These are phyloP conservation scores for Pholiota conissans DNA, from an alignment of 768 basidiomycete species.

Conservation along the genomic window DNA sequence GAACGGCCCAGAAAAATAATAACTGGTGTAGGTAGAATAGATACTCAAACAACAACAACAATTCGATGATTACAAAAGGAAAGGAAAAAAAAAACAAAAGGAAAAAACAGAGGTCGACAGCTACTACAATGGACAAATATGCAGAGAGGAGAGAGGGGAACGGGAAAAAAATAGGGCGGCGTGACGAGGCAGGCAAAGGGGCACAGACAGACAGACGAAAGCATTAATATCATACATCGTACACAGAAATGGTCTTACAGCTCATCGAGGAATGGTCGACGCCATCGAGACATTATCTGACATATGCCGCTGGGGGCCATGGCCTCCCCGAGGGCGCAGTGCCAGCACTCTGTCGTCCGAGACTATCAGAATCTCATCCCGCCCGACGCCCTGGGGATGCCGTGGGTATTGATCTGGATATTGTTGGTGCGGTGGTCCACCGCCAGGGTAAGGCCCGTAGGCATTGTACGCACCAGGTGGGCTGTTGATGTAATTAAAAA, in stretches of 20 bases:
- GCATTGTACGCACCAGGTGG: constrained; percentile 16
- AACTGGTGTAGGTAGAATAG: constrained; percentile 1
- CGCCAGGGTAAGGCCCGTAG: constrained; percentile 15
- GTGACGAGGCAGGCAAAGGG: neutral
- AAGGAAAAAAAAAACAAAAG: constrained; percentile 7
- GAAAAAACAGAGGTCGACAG: constrained; percentile 5
- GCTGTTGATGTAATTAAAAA: constrained; percentile 4
- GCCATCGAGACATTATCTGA: constrained; percentile 46
- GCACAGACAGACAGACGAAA: neutral
- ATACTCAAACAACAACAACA: constrained; percentile 7
- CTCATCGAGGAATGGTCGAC: constrained; percentile 37
- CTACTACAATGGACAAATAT: neutral
- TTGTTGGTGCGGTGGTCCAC: constrained; percentile 19
- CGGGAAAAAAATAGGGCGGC: neutral
- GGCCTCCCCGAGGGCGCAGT: constrained; percentile 50
- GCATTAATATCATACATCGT: constrained; percentile 9
- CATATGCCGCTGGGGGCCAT: constrained; percentile 32
- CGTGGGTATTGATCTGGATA: constrained; percentile 46
- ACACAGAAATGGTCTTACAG: neutral
- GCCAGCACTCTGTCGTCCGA: constrained; percentile 86
- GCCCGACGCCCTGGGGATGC: constrained; percentile 50
- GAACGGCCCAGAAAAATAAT: neutral
- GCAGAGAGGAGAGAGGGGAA: no score
- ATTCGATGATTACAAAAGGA: constrained; percentile 6
- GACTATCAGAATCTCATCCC: constrained; percentile 87